Evolutionary conservation across 306 rosid genomes (phyloP), one percentile per base, ranked within the genome.

Genomic region (Vigna mungo): DNA sequence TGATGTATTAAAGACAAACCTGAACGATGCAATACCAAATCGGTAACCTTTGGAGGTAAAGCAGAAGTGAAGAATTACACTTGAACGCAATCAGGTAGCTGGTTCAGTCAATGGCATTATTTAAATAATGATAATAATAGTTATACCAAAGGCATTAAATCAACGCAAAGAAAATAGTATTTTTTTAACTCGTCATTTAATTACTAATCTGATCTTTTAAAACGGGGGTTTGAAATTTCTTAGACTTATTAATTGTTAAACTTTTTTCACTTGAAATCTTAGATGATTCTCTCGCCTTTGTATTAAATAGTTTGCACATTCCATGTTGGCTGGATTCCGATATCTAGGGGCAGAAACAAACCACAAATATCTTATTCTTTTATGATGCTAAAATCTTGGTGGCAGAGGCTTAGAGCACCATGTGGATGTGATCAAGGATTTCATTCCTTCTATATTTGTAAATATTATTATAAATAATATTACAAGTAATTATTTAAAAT

Each of bases 1-100:
- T 65, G 34, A 65, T 66, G 13, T 12, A 68, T 55, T 58, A 79
- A 39, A 39, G 48, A 60, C 27, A 71, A 44, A 43, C 46, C 7
- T 21, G 27, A 43, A 56, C 21, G 56, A 2, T 68, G 34, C 4
- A 21, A 16, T 34, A 44, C 13, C 10, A 13, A 68, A 11, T 17
- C 37, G 17, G 30, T 9, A 13, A 21, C 41, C 41, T 56, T 72
- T 13, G 69, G 14, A 59, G 47, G 10, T 48, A 36, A 23, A 55
- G 46, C 39, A 53, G 41, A 67, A 6, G 12, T 2, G 47, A 37
- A 16, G 14, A 63, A 63, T 63, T 34, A 36, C 43, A 7, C 48
- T 14, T 41, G 46, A 41, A 0, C 46, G 12, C 11, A 48, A 23
- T 56, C 63, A 23, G 37, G 63, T 23, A 56, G 5, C 4, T 56